Percentiles rank a stretch among this genome's conserved stretches.
These are phyloP conservation scores for Begonia peltatifolia DNA, from an alignment of 306 rosid species.

Conservation along the genomic window DNA sequence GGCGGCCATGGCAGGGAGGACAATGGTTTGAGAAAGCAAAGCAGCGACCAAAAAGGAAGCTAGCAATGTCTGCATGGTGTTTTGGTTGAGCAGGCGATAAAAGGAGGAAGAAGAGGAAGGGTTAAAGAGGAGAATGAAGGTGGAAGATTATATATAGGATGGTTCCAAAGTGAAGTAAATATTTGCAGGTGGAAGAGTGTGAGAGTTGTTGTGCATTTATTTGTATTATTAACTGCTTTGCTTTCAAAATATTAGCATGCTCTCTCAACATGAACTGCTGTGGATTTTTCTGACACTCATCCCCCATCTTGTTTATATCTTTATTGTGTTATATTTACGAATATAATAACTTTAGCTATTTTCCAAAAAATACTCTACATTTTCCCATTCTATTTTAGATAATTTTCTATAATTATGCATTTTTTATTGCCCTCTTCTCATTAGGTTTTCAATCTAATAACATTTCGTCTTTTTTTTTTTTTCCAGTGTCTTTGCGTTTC, in stretches of 20 bases:
- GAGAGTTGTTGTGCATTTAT: slow-evolving; percentile 87
- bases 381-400: no score
- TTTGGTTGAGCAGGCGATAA: slow-evolving; percentile 5
- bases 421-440: no score
- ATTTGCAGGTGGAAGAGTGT: slow-evolving; percentile 49
- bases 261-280: not conserved
- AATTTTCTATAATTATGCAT: no score
- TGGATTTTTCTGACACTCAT: not conserved
- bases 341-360: no score
- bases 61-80: slow-evolving; percentile 22
- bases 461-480: no score
- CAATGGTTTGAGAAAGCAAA: slow-evolving; percentile 45
- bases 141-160: slow-evolving; percentile 31
- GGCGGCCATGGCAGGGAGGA: slow-evolving; percentile 35
- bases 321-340: no score
- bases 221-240: slow-evolving; percentile 26
- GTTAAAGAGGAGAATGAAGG: slow-evolving; percentile 16
- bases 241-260: not conserved
- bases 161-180: slow-evolving; percentile 41
- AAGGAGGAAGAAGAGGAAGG: slow-evolving; percentile 1
- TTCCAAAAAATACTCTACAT: no score
- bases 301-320: no score
- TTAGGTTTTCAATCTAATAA: no score
- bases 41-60: slow-evolving; percentile 32
- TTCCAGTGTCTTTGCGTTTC: no score